Evolutionary conservation across 2,329 filamentous ascomycete species (phyloP), one percentile per base, ranked within the genome.

Genomic region (Cytospora chrysosperma): DNA sequence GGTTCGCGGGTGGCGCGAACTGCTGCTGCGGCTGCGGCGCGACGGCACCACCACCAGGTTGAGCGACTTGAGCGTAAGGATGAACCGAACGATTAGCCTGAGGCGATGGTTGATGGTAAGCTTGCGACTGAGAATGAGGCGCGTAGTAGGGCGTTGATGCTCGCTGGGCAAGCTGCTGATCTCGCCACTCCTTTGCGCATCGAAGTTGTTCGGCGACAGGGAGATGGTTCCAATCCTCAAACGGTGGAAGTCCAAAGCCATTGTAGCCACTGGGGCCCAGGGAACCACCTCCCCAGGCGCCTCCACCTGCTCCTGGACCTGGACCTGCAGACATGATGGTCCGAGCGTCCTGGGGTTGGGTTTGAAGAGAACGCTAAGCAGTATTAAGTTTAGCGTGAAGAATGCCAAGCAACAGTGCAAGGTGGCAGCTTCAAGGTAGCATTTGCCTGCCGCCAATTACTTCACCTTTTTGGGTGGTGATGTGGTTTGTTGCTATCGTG

Each of bases 181-280:
- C 40, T 30, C 59, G 56, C 61, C 64, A 63, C 27, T 54, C 28
- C 24, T 13, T 59, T 32, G 28, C 47, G 7, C 47, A 37, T 26
- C 32, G 47, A 24, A 65, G 37, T 32, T 56, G 60, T 12, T 59
- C 60, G 6, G 59, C 60, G n/a, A 63, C 6, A 26, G 61, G 28
- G 30, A 65, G 60, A 30, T 63, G 34, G 2, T 17, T 55, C 59
- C 59, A 61, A 30, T 55, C 51, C 6, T 55, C 21, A 40, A 65
- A 55, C 1, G 60, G 60, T 56, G 64, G 60, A 34, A 56, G 56
- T n/a, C 32, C 47, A 57, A 34, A 47, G 19, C 56, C 47, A 21
- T 21, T 37, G 47, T 49, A 53, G 34, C 47, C 43, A 27, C 55
- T 63, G 51, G 51, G 40, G 27, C 56, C 51, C 6, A 15, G 12